phyloP scores from a whole-genome alignment of 352 stramenopile species.

The Phytophthora nicotianae region DNA sequence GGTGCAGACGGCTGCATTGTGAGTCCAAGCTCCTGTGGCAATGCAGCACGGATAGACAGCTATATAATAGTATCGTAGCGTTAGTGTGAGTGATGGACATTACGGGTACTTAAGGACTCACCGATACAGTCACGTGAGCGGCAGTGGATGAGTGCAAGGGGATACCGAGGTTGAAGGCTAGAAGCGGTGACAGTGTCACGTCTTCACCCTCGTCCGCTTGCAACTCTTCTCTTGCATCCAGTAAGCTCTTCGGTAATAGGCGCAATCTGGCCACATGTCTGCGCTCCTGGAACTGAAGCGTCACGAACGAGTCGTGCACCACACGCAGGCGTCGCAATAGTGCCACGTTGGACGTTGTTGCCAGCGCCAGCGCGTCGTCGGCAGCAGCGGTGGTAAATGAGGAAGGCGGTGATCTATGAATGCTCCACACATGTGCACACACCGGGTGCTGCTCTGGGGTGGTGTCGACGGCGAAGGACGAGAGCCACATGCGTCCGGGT shows the following conservation, averaged over 20 bases:
- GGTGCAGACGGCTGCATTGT: conserved; percentile 16
- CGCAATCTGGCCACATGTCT: conserved; percentile 44
- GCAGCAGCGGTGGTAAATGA: neutral
- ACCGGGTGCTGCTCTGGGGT: conserved; percentile 15
- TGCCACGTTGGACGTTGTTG: conserved; percentile 42
- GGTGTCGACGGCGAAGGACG: conserved; percentile 45
- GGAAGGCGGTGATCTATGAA: neutral
- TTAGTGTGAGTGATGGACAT: neutral
- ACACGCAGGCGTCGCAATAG: conserved; percentile 50
- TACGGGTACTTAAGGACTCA: conserved; percentile 16
- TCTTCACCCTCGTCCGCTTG: conserved; percentile 14
- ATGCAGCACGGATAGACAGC: conserved; percentile 45
- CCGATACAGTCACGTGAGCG: conserved; percentile 31
- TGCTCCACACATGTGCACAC: conserved; percentile 44
- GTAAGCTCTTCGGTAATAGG: conserved; percentile 21
- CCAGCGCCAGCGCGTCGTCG: conserved; percentile 42
- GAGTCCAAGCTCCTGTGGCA: conserved; percentile 57
- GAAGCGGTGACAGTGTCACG: conserved; percentile 63
- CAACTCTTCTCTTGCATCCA: conserved; percentile 7
- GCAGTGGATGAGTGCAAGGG: conserved; percentile 40
- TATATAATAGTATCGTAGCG: conserved; percentile 12
- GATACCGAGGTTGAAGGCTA: conserved; percentile 81
- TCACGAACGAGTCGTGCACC: conserved; percentile 61
- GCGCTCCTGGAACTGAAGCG: conserved; percentile 26
- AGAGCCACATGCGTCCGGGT: conserved; percentile 53